Conservation (phyloP, 169 alveolate genomes). For the Plasmodium fragile region DNA sequence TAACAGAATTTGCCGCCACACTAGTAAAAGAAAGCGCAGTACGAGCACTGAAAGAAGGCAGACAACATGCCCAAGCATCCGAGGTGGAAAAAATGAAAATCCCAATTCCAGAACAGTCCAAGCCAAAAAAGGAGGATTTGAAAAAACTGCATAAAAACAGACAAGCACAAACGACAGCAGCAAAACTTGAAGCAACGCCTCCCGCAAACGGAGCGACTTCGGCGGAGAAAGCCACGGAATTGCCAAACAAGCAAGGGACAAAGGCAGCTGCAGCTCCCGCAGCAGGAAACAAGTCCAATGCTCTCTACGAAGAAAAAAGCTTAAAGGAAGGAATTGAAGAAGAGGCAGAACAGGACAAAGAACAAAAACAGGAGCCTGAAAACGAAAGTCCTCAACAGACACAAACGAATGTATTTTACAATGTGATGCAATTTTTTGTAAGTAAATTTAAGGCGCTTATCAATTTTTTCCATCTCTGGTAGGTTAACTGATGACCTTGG, state of each 20-base stretch:
- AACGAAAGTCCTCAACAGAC: not conserved
- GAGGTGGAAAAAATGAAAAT: not conserved
- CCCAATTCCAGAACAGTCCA: not conserved
- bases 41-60: not conserved
- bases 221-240: not conserved
- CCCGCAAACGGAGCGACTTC: not conserved
- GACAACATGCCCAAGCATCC: not conserved
- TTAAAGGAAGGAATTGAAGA: not conserved
- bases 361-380: not conserved
- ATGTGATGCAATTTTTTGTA: not conserved
- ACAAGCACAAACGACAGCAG: not conserved
- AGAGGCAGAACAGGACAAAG: not conserved
- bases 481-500: not conserved
- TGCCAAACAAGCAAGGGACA: not conserved
- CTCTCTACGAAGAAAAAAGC: not conserved
- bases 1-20: not conserved
- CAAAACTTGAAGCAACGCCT: not conserved
- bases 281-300: not conserved
- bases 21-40: not conserved
- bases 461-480: not conserved
- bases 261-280: too few species aligned
- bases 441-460: not conserved
- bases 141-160: not conserved
- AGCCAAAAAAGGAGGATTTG: not conserved
- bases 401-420: not conserved